phyloP scores from a whole-genome alignment of 208 protist species.

The Jaenimonas drosophilae region DNA sequence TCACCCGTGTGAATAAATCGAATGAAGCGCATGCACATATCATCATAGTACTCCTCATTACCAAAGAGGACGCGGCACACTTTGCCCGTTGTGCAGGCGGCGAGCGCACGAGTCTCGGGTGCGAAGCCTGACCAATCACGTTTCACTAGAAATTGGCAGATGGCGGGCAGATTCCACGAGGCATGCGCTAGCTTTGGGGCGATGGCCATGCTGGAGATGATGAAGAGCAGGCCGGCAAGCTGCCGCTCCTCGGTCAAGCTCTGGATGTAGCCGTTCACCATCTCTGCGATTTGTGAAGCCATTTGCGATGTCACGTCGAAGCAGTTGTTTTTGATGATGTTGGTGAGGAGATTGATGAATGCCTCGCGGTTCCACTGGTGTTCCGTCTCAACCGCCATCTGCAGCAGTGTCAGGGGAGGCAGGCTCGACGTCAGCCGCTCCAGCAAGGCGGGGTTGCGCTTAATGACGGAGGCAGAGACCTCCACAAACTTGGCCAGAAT shows the following conservation, averaged over 20 bases:
- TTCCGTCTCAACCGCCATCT: constrained; percentile 37
- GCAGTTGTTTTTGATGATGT: constrained; percentile 59
- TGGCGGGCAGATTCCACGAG: constrained; percentile 40
- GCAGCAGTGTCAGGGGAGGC: constrained; percentile 31
- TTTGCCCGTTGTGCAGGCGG: constrained; percentile 26
- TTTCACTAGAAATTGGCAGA: constrained; percentile 45
- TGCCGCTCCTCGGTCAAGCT: constrained; percentile 27
- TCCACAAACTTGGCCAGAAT: constrained; percentile 59
- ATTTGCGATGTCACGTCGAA: constrained; percentile 51
- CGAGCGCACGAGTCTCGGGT: constrained; percentile 25
- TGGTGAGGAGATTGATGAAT: constrained; percentile 38
- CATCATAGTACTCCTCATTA: constrained; percentile 12
- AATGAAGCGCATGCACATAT: constrained; percentile 14
- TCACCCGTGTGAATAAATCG: constrained; percentile 14
- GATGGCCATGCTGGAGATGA: constrained; percentile 29
- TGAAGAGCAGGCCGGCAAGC: constrained; percentile 44
- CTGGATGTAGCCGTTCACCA: constrained; percentile 34
- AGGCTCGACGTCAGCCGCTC: constrained; percentile 46
- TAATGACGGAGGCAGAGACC: constrained; percentile 41
- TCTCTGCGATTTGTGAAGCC: constrained; percentile 23
- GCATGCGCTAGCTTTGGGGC: constrained; percentile 32
- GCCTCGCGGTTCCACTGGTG: constrained; percentile 57
- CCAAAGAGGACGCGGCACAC: constrained; percentile 14
- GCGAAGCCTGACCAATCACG: constrained; percentile 35
- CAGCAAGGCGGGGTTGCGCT: constrained; percentile 56